Evolutionary conservation across 129 eudicot genomes (phyloP).

Genomic region (Kitagawia praeruptora): DNA sequence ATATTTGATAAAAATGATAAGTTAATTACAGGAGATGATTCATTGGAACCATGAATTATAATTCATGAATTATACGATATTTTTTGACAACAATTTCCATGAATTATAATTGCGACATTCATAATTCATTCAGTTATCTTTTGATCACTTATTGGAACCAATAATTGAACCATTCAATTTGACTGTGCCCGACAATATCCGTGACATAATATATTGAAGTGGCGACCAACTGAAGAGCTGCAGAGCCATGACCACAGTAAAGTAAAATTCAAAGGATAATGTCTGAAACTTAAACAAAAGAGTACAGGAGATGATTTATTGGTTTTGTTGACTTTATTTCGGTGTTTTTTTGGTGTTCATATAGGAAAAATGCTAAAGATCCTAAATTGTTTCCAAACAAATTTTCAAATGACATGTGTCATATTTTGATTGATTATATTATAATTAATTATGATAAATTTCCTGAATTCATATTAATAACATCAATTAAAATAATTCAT

Average conservation of each 20-base stretch:
- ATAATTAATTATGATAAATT: no score
- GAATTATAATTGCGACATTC: background rate
- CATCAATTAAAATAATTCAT: no score
- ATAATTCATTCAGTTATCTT: background rate
- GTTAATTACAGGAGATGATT: no score
- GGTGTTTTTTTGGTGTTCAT: background rate
- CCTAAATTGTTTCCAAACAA: no score
- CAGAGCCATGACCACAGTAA: background rate
- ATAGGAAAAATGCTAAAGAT: no score
- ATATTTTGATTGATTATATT: no score
- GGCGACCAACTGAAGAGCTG: slow-evolving; percentile 3
- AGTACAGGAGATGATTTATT: background rate
- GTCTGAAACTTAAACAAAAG: background rate
- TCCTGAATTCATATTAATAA: no score
- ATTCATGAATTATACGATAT: no score
- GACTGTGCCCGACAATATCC: background rate
- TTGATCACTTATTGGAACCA: background rate
- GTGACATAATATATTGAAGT: background rate
- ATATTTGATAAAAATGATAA: no score
- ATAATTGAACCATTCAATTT: background rate
- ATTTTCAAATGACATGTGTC: no score
- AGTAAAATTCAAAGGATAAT: background rate
- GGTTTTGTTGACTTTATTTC: background rate
- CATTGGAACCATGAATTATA: no score
- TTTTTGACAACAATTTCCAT: background rate